Base-by-base conservation (phyloP, 2,329 filamentous ascomycete genomes). In the Penicillium sp. region DNA sequence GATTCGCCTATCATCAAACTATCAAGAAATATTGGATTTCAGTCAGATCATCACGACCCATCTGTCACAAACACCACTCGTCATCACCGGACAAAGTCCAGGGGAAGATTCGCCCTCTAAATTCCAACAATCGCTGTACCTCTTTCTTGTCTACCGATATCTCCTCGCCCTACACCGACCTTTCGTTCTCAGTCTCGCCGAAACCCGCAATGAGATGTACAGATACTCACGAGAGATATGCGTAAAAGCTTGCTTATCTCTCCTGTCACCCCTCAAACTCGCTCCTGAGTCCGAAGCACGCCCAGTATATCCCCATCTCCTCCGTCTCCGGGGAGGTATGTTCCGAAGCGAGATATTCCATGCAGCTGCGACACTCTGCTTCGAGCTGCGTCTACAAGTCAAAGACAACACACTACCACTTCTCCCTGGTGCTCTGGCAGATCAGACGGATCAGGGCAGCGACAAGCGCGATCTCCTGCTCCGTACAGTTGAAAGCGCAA, bases 101-200 rank as follows among this genome's bases (percentile, higher is more conserved):
- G 22, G 13, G 9, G 13, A n/a, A 10, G 33, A 19, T 14, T 1
- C 13, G 8, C n/a, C 48, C 16, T 35, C 24, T 1, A 21, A 44
- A 14, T 51, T 56, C 10, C 47, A 31, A 22, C 33, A 37, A 14
- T 47, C 48, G 5, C n/a, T 56, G 7, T 52, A 45, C 7, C 42
- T 56, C 14, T 56, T 56, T n/a, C 39, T 56, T 7, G 24, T 51
- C 10, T 56, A 51, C 31, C 48, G 54, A n/a, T 56, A 42, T 21
- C 26, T 56, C 7, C 54, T 56, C 10, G 54, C 54, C 22, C 42
- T 56, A 14, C 48, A 56, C 24, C 42, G 54, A 33, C 54, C 48
- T 14, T 51, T 51, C 29, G 49, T 56, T 10, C 39, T 56, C 6
- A 51, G 22, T n/a, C 48, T 44, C n/a, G 48, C 54, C 13, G 54